Conservation (phyloP, 2,329 filamentous ascomycete genomes). For the Exophiala calicioides region DNA sequence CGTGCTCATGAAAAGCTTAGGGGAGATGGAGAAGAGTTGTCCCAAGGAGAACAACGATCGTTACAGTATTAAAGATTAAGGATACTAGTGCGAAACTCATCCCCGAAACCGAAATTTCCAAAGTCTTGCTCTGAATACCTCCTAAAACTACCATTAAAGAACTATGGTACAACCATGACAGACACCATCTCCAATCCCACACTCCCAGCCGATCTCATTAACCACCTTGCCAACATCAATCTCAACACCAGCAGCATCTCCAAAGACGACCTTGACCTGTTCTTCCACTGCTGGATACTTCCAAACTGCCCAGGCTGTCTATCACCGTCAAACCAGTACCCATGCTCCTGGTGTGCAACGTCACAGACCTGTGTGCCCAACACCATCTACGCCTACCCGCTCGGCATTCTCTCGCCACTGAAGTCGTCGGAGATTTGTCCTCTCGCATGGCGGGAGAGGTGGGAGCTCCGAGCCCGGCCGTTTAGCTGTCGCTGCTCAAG, state of each 20-base stretch:
- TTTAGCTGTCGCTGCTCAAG: conserved; percentile 46
- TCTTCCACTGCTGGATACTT: conserved; percentile 28
- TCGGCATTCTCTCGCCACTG: conserved; percentile 44
- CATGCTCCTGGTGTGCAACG: conserved; percentile 32
- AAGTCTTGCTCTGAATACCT: too few relatives aligned
- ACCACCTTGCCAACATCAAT: conserved; percentile 4
- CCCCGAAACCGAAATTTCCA: too few relatives aligned
- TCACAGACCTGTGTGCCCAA: conserved; percentile 46
- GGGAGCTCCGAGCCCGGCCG: conserved; percentile 43
- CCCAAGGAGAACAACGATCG: too few relatives aligned
- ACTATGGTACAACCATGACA: too few relatives aligned
- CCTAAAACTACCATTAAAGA: too few relatives aligned
- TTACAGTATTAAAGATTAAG: too few relatives aligned
- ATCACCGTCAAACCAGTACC: conserved; percentile 23
- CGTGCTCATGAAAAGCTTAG: too few relatives aligned
- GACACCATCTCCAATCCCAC: neutral
- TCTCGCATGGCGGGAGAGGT: conserved; percentile 42
- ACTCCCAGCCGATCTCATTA: conserved; percentile 1
- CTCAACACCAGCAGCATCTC: conserved; percentile 3
- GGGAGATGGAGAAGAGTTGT: too few relatives aligned
- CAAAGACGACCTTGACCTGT: conserved; percentile 24
- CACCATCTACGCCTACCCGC: conserved; percentile 28
- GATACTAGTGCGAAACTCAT: too few relatives aligned
- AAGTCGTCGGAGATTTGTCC: conserved; percentile 41
- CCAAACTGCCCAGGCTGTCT: conserved; percentile 23